phyloP scores from a whole-genome alignment of 768 basidiomycete genomes.

The Crepidotus variabilis region DNA sequence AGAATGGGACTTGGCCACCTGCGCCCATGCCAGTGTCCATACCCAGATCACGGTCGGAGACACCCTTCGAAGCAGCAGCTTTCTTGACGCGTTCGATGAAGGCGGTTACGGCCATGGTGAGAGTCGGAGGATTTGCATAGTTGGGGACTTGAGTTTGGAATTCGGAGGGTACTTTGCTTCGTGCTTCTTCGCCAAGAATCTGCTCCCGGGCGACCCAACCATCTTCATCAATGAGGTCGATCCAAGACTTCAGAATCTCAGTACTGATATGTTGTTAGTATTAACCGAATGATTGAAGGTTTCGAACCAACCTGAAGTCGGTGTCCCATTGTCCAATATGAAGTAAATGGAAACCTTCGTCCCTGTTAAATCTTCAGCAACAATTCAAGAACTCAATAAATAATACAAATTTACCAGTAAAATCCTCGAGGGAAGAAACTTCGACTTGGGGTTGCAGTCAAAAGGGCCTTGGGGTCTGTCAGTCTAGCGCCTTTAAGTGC shows the following conservation, averaged over 20 bases:
- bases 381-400: not conserved
- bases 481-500: constrained; percentile 53
- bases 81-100: constrained; percentile 74
- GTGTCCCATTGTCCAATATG: constrained; percentile 94
- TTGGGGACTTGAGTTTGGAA: constrained; percentile 93
- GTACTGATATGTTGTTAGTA: constrained; percentile 50
- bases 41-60: constrained; percentile 61
- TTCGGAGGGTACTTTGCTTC: constrained; percentile 88
- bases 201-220: constrained; percentile 98
- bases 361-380: constrained; percentile 46
- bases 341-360: constrained; percentile 94
- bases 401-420: constrained; percentile 63
- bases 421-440: constrained; percentile 98
- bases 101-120: constrained; percentile 89
- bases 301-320: constrained; percentile 69
- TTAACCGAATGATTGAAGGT: no score
- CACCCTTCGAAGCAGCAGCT: constrained; percentile 32
- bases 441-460: constrained; percentile 92
- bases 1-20: constrained; percentile 52
- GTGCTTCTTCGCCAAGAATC: constrained; percentile 93
- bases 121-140: constrained; percentile 93
- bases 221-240: constrained; percentile 85
- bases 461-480: constrained; percentile 69
- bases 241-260: constrained; percentile 88
- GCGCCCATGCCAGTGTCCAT: constrained; percentile 54